phyloP scores from a whole-genome alignment of 768 basidiomycete species.

The Leccinum arenicola region DNA sequence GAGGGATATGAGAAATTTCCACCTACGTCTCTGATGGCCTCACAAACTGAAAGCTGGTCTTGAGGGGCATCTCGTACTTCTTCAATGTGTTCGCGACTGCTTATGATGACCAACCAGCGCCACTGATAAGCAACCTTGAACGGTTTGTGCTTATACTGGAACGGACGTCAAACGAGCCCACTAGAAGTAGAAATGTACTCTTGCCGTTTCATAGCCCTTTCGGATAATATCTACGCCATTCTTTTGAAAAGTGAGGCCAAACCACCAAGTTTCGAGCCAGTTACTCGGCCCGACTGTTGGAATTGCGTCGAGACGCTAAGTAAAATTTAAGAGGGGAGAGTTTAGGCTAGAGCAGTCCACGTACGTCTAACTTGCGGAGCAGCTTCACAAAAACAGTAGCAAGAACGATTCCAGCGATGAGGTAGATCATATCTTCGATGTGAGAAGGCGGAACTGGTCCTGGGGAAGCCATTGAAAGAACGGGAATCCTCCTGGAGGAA shows the following conservation, averaged over 20 bases:
- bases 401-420: not conserved
- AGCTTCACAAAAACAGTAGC: not conserved
- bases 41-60: slow-evolving; percentile 34
- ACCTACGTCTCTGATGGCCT: slow-evolving; percentile 34
- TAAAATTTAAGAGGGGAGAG: not conserved
- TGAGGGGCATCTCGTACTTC: slow-evolving; percentile 41
- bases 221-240: not conserved
- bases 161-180: not conserved
- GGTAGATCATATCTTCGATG: not conserved
- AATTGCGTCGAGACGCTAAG: not conserved
- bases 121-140: not conserved
- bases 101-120: slow-evolving; percentile 22
- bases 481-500: not conserved
- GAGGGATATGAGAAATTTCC: not conserved
- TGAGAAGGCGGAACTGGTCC: not conserved
- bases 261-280: slow-evolving; percentile 35
- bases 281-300: not conserved
- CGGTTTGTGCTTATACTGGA: not conserved
- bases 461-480: not conserved
- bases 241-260: not conserved
- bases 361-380: not conserved
- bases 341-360: not conserved
- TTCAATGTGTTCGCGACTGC: slow-evolving; percentile 32
- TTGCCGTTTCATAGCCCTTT: not conserved
- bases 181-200: not conserved